phyloP scores from a whole-genome alignment of 164 flowering plant species.

The Macadamia tetraphylla region DNA sequence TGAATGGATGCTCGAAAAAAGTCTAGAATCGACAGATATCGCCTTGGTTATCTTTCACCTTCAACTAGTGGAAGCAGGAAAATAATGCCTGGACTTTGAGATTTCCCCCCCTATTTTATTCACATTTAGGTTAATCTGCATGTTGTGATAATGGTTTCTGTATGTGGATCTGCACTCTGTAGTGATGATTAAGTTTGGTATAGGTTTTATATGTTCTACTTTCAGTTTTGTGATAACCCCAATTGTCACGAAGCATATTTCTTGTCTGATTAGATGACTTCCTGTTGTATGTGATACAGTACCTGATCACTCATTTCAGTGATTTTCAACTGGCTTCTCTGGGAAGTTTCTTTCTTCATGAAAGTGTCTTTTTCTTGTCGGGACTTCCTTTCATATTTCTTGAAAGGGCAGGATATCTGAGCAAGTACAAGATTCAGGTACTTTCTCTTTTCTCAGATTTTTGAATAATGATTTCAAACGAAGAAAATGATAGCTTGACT shows the following conservation, averaged over 20 bases:
- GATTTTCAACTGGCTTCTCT: conserved; percentile 94
- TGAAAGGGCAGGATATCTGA: conserved; percentile 84
- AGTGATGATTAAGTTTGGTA: neutral
- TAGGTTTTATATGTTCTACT: neutral
- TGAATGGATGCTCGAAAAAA: too few species aligned
- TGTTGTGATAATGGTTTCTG: neutral
- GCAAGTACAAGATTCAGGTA: conserved; percentile 99
- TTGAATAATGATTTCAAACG: neutral
- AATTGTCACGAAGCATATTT: neutral
- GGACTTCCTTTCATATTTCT: conserved; percentile 93
- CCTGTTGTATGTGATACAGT: conserved; percentile 49
- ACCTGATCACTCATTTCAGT: conserved; percentile 74
- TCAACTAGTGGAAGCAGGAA: neutral
- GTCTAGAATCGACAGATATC: too few species aligned
- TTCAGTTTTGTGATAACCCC: neutral
- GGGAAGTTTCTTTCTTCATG: conserved; percentile 95
- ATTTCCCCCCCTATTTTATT: neutral
- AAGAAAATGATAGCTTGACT: neutral
- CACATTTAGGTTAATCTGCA: neutral
- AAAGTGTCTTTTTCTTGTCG: conserved; percentile 87
- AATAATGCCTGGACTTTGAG: neutral
- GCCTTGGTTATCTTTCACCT: too few species aligned
- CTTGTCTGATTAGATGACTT: neutral
- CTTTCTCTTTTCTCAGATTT: neutral
- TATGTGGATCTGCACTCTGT: too few species aligned